Percentiles rank a stretch among this genome's conserved stretches.
These are phyloP conservation scores for Hydnomerulius pinastri DNA, from an alignment of 768 basidiomycete species.

Conservation along the genomic window DNA sequence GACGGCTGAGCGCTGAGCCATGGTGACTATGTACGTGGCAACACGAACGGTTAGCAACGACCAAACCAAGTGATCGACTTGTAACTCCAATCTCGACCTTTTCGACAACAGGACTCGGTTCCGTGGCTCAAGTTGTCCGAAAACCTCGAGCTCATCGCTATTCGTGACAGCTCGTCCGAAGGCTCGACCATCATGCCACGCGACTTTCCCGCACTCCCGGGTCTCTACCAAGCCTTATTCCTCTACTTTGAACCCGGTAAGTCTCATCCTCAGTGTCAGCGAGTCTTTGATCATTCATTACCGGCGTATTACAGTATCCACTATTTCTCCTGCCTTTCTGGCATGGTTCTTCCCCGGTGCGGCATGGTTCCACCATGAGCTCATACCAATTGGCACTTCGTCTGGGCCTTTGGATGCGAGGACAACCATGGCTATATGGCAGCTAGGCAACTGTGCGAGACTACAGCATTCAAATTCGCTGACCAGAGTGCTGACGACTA, in stretches of 20 bases:
- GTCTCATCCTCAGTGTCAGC: conserved; percentile 11
- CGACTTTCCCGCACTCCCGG: conserved; percentile 58
- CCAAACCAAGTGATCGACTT: no score
- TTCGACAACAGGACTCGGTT: no score
- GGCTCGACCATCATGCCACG: conserved; percentile 16
- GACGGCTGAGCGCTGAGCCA: no score
- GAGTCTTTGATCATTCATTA: conserved; percentile 8
- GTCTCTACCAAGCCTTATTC: conserved; percentile 63
- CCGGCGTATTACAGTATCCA: conserved; percentile 43
- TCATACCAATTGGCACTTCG: conserved; percentile 49
- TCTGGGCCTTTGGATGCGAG: conserved; percentile 44
- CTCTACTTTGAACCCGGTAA: conserved; percentile 66
- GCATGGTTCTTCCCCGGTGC: conserved; percentile 62
- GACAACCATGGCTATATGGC: conserved; percentile 64
- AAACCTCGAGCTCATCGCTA: background rate
- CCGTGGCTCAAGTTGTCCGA: no score
- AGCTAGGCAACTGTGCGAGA: conserved; percentile 63
- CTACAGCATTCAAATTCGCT: background rate
- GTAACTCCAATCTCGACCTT: no score
- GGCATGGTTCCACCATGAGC: conserved; percentile 65
- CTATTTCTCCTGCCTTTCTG: conserved; percentile 49
- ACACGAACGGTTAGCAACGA: no score
- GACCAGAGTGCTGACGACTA: background rate
- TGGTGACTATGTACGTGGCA: no score
- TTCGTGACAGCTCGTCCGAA: no score